Percentiles rank a stretch among this genome's conserved stretches.
Conservation (phyloP, 306 rosid genomes). For the Acacia acuminata region DNA sequence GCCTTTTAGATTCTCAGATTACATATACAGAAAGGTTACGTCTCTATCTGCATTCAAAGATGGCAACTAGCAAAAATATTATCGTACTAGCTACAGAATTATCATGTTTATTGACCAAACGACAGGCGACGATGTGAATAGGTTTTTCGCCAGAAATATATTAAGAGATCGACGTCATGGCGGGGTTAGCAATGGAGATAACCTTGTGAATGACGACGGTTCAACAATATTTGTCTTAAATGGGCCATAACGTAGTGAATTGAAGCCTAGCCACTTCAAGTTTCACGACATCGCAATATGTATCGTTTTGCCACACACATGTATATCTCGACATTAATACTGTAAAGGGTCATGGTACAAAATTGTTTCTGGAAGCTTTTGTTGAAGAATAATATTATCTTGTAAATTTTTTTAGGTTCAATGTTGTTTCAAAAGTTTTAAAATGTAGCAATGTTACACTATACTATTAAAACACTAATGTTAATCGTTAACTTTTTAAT, state of each 20-base stretch:
- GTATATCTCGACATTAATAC: too few species aligned
- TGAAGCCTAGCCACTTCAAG: neutral
- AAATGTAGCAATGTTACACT: too few species aligned
- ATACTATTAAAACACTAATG: too few species aligned
- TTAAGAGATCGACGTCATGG: neutral
- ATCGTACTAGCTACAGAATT: neutral
- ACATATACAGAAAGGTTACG: neutral
- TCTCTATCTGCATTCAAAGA: neutral
- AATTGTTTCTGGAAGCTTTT: too few species aligned
- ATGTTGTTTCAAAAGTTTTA: accelerated
- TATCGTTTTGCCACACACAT: neutral
- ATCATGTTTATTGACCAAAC: neutral
- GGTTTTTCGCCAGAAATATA: neutral
- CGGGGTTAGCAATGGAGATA: neutral
- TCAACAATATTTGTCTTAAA: neutral
- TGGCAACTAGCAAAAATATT: neutral
- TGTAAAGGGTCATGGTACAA: too few species aligned
- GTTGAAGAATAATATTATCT: too few species aligned
- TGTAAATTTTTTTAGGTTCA: too few species aligned
- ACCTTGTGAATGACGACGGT: neutral
- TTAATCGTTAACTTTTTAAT: too few species aligned
- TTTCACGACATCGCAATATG: neutral
- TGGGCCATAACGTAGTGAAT: neutral
- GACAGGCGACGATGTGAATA: neutral
- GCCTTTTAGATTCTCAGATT: too few species aligned